A percentile compares a stretch with the other conserved stretches of the same genome.
phyloP scores from a whole-genome alignment of 1,284 basidiomycete genomes.

The Cutaneotrichosporon sp. region DNA sequence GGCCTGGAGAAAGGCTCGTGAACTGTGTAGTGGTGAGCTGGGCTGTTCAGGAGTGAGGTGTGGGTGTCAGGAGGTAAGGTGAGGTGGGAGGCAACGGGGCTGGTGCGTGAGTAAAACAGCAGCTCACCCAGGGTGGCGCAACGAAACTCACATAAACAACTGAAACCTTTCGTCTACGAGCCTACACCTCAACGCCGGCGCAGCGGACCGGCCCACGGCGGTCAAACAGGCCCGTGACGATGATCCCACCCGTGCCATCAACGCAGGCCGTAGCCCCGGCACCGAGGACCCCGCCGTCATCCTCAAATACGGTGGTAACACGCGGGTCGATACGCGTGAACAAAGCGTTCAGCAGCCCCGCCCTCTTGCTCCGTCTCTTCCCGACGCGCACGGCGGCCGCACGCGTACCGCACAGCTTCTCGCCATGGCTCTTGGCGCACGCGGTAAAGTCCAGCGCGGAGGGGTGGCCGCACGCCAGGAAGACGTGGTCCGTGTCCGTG shows the following conservation, averaged over 20 bases:
- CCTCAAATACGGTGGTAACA: slow-evolving; percentile 13
- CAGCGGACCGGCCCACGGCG: background rate
- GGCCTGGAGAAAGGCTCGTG: no score
- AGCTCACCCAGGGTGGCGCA: no score
- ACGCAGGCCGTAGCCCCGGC: slow-evolving; percentile 8
- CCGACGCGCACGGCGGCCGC: slow-evolving; percentile 10
- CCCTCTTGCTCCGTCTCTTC: background rate
- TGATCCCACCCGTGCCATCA: background rate
- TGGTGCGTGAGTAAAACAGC: no score
- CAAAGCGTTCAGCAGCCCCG: slow-evolving; percentile 1
- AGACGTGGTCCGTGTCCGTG: slow-evolving; percentile 1
- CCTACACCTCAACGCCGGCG: background rate
- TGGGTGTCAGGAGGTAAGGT: no score
- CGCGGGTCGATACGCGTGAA: slow-evolving; percentile 13
- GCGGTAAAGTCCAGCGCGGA: slow-evolving; percentile 1
- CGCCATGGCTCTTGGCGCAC: slow-evolving; percentile 3
- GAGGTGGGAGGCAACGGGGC: no score
- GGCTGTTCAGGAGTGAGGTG: no score
- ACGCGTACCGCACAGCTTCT: background rate
- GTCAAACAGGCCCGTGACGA: background rate
- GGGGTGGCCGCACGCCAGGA: slow-evolving; percentile 18
- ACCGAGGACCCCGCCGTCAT: slow-evolving; percentile 9
- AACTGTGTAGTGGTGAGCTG: no score
- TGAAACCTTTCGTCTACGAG: background rate
- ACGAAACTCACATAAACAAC: background rate